These are phyloP conservation scores for Trametes punicea DNA, from an alignment of 768 basidiomycete species.

Conservation along the genomic window DNA sequence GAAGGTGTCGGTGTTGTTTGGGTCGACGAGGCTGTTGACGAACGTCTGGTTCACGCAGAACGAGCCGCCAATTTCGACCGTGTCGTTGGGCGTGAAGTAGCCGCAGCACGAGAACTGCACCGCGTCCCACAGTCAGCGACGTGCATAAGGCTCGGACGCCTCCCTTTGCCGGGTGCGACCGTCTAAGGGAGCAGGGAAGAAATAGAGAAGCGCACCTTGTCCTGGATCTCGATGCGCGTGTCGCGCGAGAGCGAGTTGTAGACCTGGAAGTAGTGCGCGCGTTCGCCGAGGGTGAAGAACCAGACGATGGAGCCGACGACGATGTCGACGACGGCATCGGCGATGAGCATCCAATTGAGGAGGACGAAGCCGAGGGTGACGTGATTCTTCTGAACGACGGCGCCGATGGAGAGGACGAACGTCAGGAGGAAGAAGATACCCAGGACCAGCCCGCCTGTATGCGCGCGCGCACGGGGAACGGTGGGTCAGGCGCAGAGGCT, in stretches of 20 bases:
- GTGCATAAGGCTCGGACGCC: too few relatives aligned
- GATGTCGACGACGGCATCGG: conserved; percentile 58
- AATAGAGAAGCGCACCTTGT: conserved; percentile 50
- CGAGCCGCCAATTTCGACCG: conserved; percentile 48
- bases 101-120: conserved; percentile 79
- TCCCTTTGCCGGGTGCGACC: too few relatives aligned
- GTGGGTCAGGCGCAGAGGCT: background rate
- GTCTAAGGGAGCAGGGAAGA: background rate
- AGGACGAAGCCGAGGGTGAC: conserved; percentile 66
- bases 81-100: conserved; percentile 59
- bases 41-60: conserved; percentile 50
- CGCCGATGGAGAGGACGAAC: conserved; percentile 66
- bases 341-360: conserved; percentile 72
- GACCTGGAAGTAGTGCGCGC: conserved; percentile 57
- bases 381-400: conserved; percentile 67
- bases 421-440: conserved; percentile 67
- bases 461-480: background rate
- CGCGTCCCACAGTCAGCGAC: background rate
- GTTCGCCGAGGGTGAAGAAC: conserved; percentile 76
- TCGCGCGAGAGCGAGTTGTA: conserved; percentile 48
- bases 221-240: conserved; percentile 61
- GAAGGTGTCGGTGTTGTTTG: conserved; percentile 34
- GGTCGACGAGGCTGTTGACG: conserved; percentile 36
- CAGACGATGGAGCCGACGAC: conserved; percentile 73
- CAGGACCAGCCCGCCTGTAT: conserved; percentile 63